Evolutionary conservation across 345 rosid genomes (phyloP).

Genomic region (Acer saccharum): DNA sequence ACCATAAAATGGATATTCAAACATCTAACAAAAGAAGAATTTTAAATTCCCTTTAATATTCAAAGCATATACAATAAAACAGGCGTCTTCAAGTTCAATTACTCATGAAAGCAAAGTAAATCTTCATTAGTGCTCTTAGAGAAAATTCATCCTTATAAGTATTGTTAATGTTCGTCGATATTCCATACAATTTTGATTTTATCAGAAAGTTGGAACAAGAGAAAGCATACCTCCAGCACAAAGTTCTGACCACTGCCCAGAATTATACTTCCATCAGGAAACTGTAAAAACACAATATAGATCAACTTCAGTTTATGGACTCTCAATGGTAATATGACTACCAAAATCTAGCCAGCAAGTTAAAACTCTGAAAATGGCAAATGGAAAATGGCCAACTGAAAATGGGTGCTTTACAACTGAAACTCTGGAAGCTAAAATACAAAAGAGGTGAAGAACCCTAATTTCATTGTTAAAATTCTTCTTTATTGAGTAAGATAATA

Average conservation of each 20-base stretch:
- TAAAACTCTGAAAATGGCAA: not conserved
- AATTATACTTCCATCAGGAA: conserved; percentile 30
- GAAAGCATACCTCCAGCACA: conserved; percentile 34
- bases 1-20: conserved; percentile 9
- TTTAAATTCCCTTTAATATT: not conserved
- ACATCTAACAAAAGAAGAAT: not conserved
- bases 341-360: not conserved
- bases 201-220: not conserved
- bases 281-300: conserved; percentile 24
- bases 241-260: conserved; percentile 30
- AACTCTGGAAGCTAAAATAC: not conserved
- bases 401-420: not conserved
- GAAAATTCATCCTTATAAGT: not conserved
- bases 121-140: not conserved
- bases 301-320: not conserved
- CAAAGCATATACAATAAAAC: not conserved
- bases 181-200: not conserved
- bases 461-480: not conserved
- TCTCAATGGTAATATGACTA: not conserved
- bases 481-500: not conserved
- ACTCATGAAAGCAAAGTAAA: not conserved
- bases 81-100: not conserved
- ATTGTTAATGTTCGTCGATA: conserved; percentile 4
- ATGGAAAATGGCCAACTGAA: not conserved
- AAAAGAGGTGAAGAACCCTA: not conserved